Evolutionary conservation across 2,329 filamentous ascomycete species (phyloP).

Genomic region (Teratosphaeria destructans): DNA sequence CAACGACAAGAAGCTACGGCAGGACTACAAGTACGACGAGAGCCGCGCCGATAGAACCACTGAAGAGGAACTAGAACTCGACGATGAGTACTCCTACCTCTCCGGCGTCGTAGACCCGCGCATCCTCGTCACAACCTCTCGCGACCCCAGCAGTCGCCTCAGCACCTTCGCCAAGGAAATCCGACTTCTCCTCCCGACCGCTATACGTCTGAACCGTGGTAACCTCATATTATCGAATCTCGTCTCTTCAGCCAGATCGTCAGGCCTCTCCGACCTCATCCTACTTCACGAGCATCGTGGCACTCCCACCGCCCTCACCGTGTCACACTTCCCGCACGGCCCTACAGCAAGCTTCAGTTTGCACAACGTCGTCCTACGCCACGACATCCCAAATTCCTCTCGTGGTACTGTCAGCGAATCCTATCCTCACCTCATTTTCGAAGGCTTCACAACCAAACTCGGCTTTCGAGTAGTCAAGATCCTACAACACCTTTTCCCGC

Average conservation of each 20-base stretch:
- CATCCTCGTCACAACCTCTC: constrained; percentile 80
- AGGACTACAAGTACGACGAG: constrained; percentile 92
- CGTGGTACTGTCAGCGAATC: constrained; percentile 83
- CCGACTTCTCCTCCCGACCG: constrained; percentile 69
- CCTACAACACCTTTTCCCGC: constrained; percentile 87
- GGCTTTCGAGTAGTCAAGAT: constrained; percentile 80
- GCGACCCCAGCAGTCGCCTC: constrained; percentile 75
- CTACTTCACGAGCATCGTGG: constrained; percentile 87
- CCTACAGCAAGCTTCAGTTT: constrained; percentile 80
- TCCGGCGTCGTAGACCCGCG: constrained; percentile 87
- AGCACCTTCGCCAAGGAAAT: constrained; percentile 92
- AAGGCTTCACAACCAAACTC: constrained; percentile 74
- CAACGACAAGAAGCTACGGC: constrained; percentile 71
- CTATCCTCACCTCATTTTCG: constrained; percentile 92
- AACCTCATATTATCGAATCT: constrained; percentile 81
- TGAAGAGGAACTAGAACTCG: constrained; percentile 62
- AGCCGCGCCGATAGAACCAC: constrained; percentile 56
- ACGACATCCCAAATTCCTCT: constrained; percentile 81
- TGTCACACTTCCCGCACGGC: constrained; percentile 80
- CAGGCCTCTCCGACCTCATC: constrained; percentile 73
- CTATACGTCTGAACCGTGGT: constrained; percentile 81
- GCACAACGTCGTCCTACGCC: constrained; percentile 84
- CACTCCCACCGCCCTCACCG: constrained; percentile 77
- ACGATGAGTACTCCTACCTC: constrained; percentile 83
- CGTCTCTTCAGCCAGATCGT: constrained; percentile 67